These are phyloP conservation scores for Leccinum aurantiacum DNA, from an alignment of 768 basidiomycete species.

Conservation along the genomic window DNA sequence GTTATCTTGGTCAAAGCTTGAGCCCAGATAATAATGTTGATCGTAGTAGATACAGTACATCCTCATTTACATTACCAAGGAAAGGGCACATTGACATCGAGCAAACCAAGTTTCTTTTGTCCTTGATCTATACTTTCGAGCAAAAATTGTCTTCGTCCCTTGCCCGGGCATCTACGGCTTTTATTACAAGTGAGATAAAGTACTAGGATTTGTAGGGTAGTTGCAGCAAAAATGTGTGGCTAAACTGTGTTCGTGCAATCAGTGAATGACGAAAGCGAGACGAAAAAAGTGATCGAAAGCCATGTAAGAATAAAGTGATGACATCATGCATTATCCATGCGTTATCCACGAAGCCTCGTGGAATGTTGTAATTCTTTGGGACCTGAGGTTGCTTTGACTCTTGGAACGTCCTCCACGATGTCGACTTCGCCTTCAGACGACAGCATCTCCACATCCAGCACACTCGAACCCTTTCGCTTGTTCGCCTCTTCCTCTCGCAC, in stretches of 20 bases:
- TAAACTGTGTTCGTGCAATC: slow-evolving; percentile 3
- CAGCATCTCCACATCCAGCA: slow-evolving; percentile 16
- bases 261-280: slow-evolving; percentile 5
- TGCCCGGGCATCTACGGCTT: neutral
- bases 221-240: slow-evolving; percentile 1
- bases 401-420: slow-evolving; percentile 35
- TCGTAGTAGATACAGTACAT: too few species aligned
- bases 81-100: neutral
- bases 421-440: slow-evolving; percentile 43
- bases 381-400: slow-evolving; percentile 10
- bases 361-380: too few species aligned
- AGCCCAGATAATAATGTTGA: too few species aligned
- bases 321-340: slow-evolving; percentile 7
- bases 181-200: slow-evolving; percentile 17
- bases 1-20: neutral
- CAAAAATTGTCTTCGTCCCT: neutral
- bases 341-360: slow-evolving; percentile 33
- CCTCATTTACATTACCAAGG: too few species aligned
- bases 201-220: slow-evolving; percentile 23
- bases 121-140: neutral
- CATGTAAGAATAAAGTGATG: neutral
- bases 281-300: slow-evolving; percentile 7
- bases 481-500: slow-evolving; percentile 35
- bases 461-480: slow-evolving; percentile 28
- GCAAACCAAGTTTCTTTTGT: neutral